These are phyloP conservation scores for Talaromyces sp. DNA, from an alignment of 2,329 filamentous ascomycete species.

Conservation along the genomic window DNA sequence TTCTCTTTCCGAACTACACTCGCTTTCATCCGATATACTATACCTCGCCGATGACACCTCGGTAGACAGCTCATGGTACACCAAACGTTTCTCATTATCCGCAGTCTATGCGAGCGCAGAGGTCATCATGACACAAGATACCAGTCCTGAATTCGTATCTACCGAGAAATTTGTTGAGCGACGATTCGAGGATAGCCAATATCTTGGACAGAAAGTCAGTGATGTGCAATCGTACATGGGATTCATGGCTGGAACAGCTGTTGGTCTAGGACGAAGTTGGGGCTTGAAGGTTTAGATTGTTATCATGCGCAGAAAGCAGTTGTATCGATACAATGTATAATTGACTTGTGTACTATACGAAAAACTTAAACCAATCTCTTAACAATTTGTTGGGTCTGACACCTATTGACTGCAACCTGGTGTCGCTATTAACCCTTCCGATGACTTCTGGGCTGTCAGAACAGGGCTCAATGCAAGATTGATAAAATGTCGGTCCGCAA, in stretches of 20 bases:
- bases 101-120: conserved; percentile 75
- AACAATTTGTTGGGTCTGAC: neutral
- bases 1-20: conserved; percentile 73
- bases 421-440: neutral
- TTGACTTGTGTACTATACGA: neutral
- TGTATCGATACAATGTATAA: neutral
- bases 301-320: neutral
- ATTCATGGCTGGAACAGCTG: conserved; percentile 70
- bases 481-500: neutral
- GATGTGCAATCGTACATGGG: conserved; percentile 73
- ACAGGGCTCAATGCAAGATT: neutral
- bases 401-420: neutral
- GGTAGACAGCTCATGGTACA: conserved; percentile 88
- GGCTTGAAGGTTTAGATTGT: conserved; percentile 67
- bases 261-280: conserved; percentile 85
- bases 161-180: conserved; percentile 78
- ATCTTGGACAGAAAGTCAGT: conserved; percentile 59
- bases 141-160: conserved; percentile 66
- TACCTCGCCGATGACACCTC: conserved; percentile 76
- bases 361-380: neutral
- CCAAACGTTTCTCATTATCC: conserved; percentile 61
- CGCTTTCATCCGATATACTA: conserved; percentile 88
- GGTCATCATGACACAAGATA: conserved; percentile 91
- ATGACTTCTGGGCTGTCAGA: neutral
- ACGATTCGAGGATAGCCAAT: conserved; percentile 66